These are phyloP conservation scores for Apiospora malaysiana DNA, from an alignment of 2,329 filamentous ascomycete species.

Conservation along the genomic window DNA sequence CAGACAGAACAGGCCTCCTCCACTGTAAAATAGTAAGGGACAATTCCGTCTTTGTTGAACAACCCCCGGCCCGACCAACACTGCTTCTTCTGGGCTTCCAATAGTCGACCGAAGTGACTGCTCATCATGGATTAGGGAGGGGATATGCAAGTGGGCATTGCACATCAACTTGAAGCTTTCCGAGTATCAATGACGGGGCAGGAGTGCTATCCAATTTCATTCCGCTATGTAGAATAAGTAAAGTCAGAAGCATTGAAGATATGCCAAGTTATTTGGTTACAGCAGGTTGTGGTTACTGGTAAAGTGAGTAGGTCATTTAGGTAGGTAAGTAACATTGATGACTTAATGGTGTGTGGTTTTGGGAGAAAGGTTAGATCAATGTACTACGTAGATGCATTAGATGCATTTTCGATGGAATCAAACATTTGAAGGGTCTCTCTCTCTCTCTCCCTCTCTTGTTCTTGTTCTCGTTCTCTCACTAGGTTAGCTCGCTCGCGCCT, in stretches of 20 bases:
- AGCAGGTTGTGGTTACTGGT: neutral
- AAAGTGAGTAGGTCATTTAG: too few species aligned
- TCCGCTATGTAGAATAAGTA: neutral
- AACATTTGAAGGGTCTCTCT: neutral
- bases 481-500: too few species aligned
- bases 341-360: too few species aligned
- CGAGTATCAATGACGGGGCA: constrained; percentile 6
- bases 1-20: neutral
- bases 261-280: neutral
- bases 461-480: too few species aligned
- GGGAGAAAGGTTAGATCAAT: too few species aligned
- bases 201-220: neutral
- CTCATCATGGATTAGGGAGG: neutral
- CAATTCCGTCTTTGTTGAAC: constrained; percentile 16
- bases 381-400: too few species aligned
- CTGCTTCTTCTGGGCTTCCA: neutral
- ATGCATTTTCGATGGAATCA: too few species aligned
- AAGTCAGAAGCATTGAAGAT: neutral
- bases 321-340: too few species aligned
- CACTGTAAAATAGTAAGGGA: constrained; percentile 11
- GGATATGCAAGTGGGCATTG: neutral
- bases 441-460: neutral
- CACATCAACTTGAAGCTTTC: constrained; percentile 7
- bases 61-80: constrained; percentile 5
- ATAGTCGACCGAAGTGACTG: constrained; percentile 7